A percentile compares a stretch with the other conserved stretches of the same genome.
Evolutionary conservation across 2,329 filamentous ascomycete species (phyloP).

Genomic region (Botrytis squamosa): DNA sequence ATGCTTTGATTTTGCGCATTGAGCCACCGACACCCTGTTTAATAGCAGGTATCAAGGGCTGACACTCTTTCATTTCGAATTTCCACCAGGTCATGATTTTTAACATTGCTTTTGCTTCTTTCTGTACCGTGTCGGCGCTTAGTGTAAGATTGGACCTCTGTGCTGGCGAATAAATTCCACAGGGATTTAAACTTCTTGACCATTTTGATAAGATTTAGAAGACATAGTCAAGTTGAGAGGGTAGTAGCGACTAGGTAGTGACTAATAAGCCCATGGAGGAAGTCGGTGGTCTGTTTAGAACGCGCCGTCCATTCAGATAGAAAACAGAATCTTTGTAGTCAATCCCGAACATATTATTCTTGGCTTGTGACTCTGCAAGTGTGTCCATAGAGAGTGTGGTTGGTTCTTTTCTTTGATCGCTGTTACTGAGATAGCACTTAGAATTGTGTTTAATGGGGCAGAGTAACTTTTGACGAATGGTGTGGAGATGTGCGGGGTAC

Average conservation of each 20-base stretch:
- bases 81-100: no score
- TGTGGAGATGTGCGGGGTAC: no score
- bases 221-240: background rate
- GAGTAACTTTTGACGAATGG: background rate
- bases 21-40: no score
- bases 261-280: background rate
- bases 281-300: background rate
- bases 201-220: background rate
- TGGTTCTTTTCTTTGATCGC: background rate
- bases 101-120: no score
- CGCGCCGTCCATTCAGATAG: background rate
- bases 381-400: background rate
- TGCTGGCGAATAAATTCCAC: rapidly evolving
- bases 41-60: no score
- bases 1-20: no score
- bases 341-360: no score
- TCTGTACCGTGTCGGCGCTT: background rate
- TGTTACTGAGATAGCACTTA: background rate
- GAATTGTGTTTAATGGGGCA: background rate
- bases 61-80: no score
- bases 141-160: background rate
- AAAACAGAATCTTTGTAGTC: background rate
- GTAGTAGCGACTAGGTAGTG: background rate
- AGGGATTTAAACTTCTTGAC: background rate
- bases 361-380: background rate